phyloP scores from a whole-genome alignment of 257 asterid species.

The Nicotiana otophora region DNA sequence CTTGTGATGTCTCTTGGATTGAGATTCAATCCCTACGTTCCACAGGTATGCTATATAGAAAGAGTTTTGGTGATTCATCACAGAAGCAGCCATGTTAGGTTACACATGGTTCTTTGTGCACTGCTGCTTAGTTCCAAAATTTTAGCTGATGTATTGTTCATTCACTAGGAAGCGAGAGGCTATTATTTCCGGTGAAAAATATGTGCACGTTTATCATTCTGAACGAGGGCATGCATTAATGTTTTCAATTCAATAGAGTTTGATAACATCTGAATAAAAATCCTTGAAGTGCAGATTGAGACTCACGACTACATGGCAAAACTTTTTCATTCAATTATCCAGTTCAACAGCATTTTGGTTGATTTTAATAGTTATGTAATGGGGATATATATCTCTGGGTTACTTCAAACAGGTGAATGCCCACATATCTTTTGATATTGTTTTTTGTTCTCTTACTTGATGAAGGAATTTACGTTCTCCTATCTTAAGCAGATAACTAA shows the following conservation, averaged over 20 bases:
- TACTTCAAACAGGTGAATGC: conserved; percentile 69
- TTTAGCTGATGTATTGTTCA: too few species aligned
- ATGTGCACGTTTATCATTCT: not conserved
- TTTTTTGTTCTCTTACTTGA: not conserved
- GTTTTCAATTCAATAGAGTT: not conserved
- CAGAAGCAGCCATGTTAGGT: not conserved
- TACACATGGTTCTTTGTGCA: not conserved
- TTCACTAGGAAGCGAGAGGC: too few species aligned
- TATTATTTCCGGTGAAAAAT: too few species aligned
- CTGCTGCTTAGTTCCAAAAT: too few species aligned
- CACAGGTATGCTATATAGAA: conserved; percentile 28
- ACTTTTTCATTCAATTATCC: conserved; percentile 56
- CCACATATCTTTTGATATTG: not conserved
- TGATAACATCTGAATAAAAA: not conserved
- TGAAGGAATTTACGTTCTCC: not conserved
- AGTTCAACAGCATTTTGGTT: conserved; percentile 68
- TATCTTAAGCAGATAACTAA: conserved; percentile 56
- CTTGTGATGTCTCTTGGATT: conserved; percentile 40
- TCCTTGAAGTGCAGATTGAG: conserved; percentile 53
- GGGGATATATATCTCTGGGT: conserved; percentile 87
- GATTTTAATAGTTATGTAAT: conserved; percentile 69
- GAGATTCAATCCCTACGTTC: conserved; percentile 42
- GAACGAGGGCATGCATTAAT: not conserved
- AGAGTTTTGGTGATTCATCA: not conserved
- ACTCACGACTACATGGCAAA: conserved; percentile 87